phyloP scores from a whole-genome alignment of 148 eudicot species.

The Amaranthus hypochondriacus region DNA sequence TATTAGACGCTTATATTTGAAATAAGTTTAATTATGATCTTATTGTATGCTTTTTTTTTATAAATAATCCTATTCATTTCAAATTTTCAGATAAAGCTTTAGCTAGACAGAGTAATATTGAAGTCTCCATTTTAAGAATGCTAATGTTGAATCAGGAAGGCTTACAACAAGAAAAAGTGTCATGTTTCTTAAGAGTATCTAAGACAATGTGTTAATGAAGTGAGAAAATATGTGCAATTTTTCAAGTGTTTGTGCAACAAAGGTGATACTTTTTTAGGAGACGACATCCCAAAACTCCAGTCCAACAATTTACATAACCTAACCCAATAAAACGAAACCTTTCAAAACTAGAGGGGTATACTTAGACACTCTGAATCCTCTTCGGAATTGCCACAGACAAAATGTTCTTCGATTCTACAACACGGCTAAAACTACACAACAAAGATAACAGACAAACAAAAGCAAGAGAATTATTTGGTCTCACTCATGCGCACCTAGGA shows the following conservation, averaged over 20 bases:
- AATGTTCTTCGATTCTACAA: not conserved
- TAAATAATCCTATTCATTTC: too few relatives aligned
- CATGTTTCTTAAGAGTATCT: not conserved
- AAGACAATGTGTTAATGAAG: not conserved
- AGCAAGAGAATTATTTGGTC: not conserved
- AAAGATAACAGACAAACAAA: not conserved
- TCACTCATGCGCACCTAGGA: too few relatives aligned
- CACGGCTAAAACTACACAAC: not conserved
- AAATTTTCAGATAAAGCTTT: too few relatives aligned
- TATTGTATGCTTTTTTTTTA: too few relatives aligned
- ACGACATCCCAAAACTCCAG: not conserved
- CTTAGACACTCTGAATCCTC: not conserved
- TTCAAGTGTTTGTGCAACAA: not conserved
- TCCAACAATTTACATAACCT: not conserved
- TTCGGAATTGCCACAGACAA: not conserved
- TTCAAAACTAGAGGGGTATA: not conserved
- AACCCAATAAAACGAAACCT: not conserved
- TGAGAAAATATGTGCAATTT: not conserved
- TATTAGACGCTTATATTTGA: too few relatives aligned
- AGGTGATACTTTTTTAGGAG: not conserved
- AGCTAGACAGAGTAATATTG: too few relatives aligned
- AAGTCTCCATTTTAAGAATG: too few relatives aligned
- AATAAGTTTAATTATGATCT: too few relatives aligned
- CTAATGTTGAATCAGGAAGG: too few relatives aligned
- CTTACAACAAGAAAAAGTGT: too few relatives aligned